These are phyloP conservation scores for Talaromyces proteolyticus DNA, from an alignment of 495 filamentous ascomycete species.

Conservation along the genomic window DNA sequence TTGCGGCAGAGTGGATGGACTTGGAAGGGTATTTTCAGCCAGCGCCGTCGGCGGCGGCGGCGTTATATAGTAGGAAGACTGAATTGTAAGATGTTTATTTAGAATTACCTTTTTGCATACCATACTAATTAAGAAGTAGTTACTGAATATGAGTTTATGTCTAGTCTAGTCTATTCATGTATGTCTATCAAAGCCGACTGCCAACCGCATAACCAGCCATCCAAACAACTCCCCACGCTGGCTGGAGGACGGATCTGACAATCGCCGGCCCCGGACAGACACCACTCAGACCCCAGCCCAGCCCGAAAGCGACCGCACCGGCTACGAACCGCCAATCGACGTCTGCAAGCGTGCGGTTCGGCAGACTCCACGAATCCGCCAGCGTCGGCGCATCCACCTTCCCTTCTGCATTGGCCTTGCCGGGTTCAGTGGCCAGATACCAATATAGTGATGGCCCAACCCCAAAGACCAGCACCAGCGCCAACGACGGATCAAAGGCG, in stretches of 20 bases:
- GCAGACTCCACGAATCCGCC: constrained; percentile 37
- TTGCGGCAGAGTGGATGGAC: constrained; percentile 92
- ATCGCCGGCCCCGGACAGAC: constrained; percentile 53
- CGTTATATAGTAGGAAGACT: constrained; percentile 23
- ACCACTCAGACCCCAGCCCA: constrained; percentile 50
- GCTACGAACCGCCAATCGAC: constrained; percentile 48
- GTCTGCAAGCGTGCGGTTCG: constrained; percentile 39
- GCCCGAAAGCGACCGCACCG: constrained; percentile 45
- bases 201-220: constrained; percentile 45
- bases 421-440: constrained; percentile 25
- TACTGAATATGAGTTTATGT: background rate
- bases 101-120: background rate
- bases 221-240: constrained; percentile 42
- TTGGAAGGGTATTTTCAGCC: constrained; percentile 66
- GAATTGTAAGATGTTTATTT: constrained; percentile 35
- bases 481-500: constrained; percentile 49
- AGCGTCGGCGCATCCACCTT: constrained; percentile 28
- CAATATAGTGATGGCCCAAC: constrained; percentile 37
- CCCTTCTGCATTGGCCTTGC: constrained; percentile 14
- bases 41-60: background rate
- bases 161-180: too few species aligned
- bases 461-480: constrained; percentile 44
- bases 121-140: background rate
- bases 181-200: constrained; percentile 10
- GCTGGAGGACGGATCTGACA: constrained; percentile 40